Evolutionary conservation across 1,284 basidiomycete species (phyloP), one percentile per base, ranked within the genome.

Genomic region (Microbotryum silenes-acaulis): DNA sequence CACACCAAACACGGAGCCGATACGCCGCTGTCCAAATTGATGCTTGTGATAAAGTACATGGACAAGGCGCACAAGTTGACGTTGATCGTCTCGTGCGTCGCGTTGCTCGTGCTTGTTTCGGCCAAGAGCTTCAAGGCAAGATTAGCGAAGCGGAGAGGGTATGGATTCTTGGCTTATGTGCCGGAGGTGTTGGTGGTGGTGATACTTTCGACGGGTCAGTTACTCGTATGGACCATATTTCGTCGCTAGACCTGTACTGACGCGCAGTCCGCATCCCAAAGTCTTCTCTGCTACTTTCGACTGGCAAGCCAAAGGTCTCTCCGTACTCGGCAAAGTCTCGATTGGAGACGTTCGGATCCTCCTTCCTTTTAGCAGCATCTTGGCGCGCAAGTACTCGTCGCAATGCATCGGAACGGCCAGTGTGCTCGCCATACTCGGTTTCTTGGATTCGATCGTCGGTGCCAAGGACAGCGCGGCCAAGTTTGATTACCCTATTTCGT

Each of bases 161-260:
- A 91, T 47, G 84, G 87, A 9, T 57, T 57, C 31, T 31, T 63
- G 20, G 49, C 37, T 69, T 86, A 85, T 21, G 71, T 96, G 20
- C 91, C 92, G 0, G 92, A 97, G 57, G 90, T 96, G 29, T 77
- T 88, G 53, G 68, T 87, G 7, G 81, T 84, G 21, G 91, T 94
- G 4, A 81, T 90, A 4, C 75, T 82, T 1, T 87, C 88, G 0
- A 94, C 89, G 1, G 70, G 90, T 91, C 72, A 70, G 85, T 79
- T 37, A 7, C 25, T 33, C 20, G 14, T 44, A 3, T 16, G 44
- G 10, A 3, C 25, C 20, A 56, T 56, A 42, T 31, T 58, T 49
- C 29, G 46, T 48, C 53, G 31, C 46, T 33, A 21, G n/a, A 44
- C 9, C 33, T 44, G 14, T 62, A 25, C 54, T 16, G 29, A 47